Evolutionary conservation across 345 rosid species (phyloP).

Genomic region (Syzygium aromaticum): DNA sequence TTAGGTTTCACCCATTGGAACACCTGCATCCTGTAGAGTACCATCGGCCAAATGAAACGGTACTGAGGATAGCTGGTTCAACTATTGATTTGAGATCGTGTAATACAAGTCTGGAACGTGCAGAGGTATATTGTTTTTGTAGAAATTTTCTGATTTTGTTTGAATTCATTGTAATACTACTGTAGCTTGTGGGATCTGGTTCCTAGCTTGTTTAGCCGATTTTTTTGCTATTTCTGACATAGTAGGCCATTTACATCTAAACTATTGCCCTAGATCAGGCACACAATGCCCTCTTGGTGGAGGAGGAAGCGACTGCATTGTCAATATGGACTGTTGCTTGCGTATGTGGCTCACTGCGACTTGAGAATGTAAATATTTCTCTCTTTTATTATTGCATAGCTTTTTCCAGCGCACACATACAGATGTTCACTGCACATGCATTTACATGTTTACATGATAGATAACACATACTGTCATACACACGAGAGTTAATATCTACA

Average conservation of each 20-base stretch:
- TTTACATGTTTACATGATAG: neutral
- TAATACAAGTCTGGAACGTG: conserved; percentile 58
- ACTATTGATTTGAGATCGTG: conserved; percentile 61
- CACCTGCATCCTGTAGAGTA: conserved; percentile 83
- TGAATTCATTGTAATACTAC: neutral
- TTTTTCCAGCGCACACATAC: neutral
- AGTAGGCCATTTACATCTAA: neutral
- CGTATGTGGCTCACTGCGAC: conserved; percentile 83
- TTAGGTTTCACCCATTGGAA: conserved; percentile 81
- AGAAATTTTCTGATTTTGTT: neutral
- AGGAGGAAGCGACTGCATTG: conserved; percentile 85
- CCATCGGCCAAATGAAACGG: conserved; percentile 56
- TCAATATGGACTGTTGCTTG: conserved; percentile 91
- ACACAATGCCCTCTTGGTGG: conserved; percentile 58
- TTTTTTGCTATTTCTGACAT: neutral
- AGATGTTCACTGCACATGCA: neutral
- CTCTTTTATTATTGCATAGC: neutral
- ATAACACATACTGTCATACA: neutral
- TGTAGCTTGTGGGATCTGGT: neutral
- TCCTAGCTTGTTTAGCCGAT: neutral
- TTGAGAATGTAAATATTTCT: conserved; percentile 51
- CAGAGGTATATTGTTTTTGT: conserved; percentile 48
- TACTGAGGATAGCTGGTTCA: conserved; percentile 53
- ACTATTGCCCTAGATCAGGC: conserved; percentile 42
- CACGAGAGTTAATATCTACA: neutral